Percentiles rank a stretch among this genome's conserved stretches.
Evolutionary conservation across 371 early-diverging fungal genomes (phyloP).

Genomic region (Rhizomucor pusillus): DNA sequence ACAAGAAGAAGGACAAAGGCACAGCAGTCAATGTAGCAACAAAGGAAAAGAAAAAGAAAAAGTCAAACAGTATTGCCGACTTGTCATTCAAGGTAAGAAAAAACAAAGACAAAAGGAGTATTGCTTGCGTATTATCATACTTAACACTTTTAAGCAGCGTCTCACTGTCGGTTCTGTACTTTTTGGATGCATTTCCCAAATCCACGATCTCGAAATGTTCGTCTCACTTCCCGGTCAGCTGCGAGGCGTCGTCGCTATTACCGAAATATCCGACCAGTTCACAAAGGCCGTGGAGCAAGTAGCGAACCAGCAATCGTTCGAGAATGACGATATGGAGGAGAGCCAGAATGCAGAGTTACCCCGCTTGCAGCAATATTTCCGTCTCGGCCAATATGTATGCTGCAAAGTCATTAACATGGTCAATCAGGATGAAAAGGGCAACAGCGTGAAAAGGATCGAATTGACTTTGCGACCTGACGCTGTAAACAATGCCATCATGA

Average conservation of each 20-base stretch:
- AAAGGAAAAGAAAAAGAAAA: conserved; percentile 27
- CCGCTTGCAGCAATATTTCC: conserved; percentile 55
- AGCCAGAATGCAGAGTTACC: conserved; percentile 46
- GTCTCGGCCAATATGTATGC: conserved; percentile 73
- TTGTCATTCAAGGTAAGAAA: conserved; percentile 58
- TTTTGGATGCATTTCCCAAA: conserved; percentile 76
- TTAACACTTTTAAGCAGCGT: conserved; percentile 29
- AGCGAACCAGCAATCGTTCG: conserved; percentile 55
- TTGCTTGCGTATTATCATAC: neutral
- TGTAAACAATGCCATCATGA: conserved; percentile 58
- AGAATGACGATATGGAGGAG: conserved; percentile 33
- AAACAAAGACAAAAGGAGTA: neutral
- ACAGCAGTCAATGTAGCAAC: conserved; percentile 18
- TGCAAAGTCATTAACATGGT: conserved; percentile 60
- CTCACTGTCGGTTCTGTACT: conserved; percentile 72
- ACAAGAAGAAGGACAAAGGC: conserved; percentile 34
- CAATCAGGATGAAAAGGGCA: conserved; percentile 34
- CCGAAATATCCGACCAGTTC: conserved; percentile 70
- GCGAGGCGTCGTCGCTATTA: conserved; percentile 74
- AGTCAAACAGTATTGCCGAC: conserved; percentile 47
- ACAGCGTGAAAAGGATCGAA: conserved; percentile 52
- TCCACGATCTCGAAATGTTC: conserved; percentile 78
- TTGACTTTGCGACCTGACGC: conserved; percentile 70
- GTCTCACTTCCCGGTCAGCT: conserved; percentile 79
- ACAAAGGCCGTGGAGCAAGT: conserved; percentile 63